These are phyloP conservation scores for Penicillium occitanis DNA, from an alignment of 2,329 filamentous ascomycete species.

Conservation along the genomic window DNA sequence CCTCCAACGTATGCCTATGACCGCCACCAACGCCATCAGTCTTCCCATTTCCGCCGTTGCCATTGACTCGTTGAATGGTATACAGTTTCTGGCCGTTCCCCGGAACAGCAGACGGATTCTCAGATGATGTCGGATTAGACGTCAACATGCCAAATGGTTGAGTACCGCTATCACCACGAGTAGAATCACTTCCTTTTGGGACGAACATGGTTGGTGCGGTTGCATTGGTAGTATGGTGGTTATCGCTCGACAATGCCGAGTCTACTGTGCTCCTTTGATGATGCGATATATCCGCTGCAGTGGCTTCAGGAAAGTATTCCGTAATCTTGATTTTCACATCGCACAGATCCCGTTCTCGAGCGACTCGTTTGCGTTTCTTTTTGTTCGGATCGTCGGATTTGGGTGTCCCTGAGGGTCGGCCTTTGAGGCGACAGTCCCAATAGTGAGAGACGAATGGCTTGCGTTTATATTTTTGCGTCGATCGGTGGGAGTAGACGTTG, in stretches of 20 bases:
- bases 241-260: not conserved
- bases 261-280: constrained; percentile 25
- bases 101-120: constrained; percentile 45
- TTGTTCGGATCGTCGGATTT: constrained; percentile 78
- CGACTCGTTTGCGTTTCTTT: constrained; percentile 75
- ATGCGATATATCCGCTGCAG: constrained; percentile 9
- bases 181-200: constrained; percentile 20
- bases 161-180: constrained; percentile 17
- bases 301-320: constrained; percentile 65
- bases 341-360: constrained; percentile 75
- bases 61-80: constrained; percentile 75
- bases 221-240: not conserved
- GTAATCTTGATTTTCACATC: constrained; percentile 87
- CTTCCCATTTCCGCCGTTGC: constrained; percentile 71
- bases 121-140: constrained; percentile 41
- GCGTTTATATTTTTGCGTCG: constrained; percentile 76
- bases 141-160: constrained; percentile 48
- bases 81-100: constrained; percentile 60
- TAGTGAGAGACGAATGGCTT: constrained; percentile 82
- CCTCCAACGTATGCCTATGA: constrained; percentile 71
- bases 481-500: constrained; percentile 81
- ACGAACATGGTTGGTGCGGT: constrained; percentile 21
- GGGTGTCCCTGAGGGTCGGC: constrained; percentile 72
- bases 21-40: constrained; percentile 67
- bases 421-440: constrained; percentile 81